These are phyloP conservation scores for Halophytophthora polymorphica DNA, from an alignment of 352 stramenopile species.

Conservation along the genomic window DNA sequence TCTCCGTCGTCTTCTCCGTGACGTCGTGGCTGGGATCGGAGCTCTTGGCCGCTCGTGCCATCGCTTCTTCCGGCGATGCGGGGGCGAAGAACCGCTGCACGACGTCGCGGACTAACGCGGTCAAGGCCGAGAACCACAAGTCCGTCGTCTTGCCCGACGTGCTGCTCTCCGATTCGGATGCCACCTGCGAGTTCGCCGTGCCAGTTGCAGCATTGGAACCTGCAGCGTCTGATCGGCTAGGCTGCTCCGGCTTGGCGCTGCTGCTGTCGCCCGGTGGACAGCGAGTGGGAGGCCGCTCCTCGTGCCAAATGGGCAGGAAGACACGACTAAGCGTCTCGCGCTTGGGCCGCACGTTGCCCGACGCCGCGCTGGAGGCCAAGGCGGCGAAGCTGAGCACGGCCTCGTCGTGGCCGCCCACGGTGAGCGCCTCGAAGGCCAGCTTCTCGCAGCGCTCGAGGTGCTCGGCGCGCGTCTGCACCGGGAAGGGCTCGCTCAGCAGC, in stretches of 20 bases:
- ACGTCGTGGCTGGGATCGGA: background rate
- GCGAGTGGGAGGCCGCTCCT: slow-evolving; percentile 4
- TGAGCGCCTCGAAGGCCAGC: slow-evolving; percentile 48
- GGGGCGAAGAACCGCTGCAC: background rate
- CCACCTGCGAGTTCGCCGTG: too few species aligned
- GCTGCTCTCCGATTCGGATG: too few species aligned
- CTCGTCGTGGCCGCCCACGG: slow-evolving; percentile 22
- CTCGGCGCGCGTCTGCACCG: slow-evolving; percentile 51
- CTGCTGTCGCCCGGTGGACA: slow-evolving; percentile 3
- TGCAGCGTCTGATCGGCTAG: slow-evolving; percentile 22
- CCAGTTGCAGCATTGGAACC: slow-evolving; percentile 11
- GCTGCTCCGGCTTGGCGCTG: background rate
- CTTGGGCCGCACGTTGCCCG: slow-evolving; percentile 3
- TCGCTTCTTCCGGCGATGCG: too few species aligned
- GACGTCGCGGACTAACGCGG: too few species aligned
- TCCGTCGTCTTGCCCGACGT: too few species aligned
- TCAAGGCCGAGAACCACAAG: too few species aligned
- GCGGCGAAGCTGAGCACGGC: slow-evolving; percentile 57
- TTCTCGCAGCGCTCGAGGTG: slow-evolving; percentile 45
- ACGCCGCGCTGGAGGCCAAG: slow-evolving; percentile 13
- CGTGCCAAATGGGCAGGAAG: slow-evolving; percentile 34
- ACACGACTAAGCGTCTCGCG: slow-evolving; percentile 37
- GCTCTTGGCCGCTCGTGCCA: background rate
- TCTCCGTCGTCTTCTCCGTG: background rate
- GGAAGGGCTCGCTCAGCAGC: slow-evolving; percentile 48